Conservation (phyloP, 192 early-diverging fungal genomes). For the Coemansia asiatica region DNA sequence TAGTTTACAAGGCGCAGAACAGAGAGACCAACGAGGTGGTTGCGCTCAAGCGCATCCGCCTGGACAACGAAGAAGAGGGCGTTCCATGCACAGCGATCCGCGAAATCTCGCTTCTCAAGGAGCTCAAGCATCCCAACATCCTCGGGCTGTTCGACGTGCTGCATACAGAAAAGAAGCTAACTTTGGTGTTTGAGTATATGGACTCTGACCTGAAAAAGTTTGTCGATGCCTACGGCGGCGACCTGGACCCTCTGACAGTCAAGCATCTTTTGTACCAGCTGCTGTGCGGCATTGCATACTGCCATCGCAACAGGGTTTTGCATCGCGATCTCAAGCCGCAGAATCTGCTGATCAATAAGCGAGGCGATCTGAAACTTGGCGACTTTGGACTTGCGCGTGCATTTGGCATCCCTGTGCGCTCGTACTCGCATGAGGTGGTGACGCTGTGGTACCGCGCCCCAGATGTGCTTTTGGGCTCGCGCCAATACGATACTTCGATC, state of each 20-base stretch:
- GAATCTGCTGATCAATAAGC: constrained; percentile 94
- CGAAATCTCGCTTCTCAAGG: constrained; percentile 79
- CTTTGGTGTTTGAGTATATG: constrained; percentile 97
- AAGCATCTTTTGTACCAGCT: constrained; percentile 99
- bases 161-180: constrained; percentile 97
- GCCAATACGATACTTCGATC: constrained; percentile 84
- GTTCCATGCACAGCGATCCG: constrained; percentile 77
- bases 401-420: constrained; percentile 92
- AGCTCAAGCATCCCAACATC: constrained; percentile 76
- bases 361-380: constrained; percentile 76
- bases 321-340: constrained; percentile 92
- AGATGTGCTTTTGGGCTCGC: constrained; percentile 84
- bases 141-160: constrained; percentile 90
- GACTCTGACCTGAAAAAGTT: constrained; percentile 99
- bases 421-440: constrained; percentile 84
- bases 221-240: constrained; percentile 82
- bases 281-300: constrained; percentile 93
- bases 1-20: constrained; percentile 99
- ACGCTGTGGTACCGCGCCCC: constrained; percentile 88
- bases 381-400: constrained; percentile 98
- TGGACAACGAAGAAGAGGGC: constrained; percentile 88
- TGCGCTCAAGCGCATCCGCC: constrained; percentile 90
- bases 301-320: constrained; percentile 92
- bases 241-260: constrained; percentile 75
- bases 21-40: constrained; percentile 93